Evolutionary conservation across 257 asterid species (phyloP).

Genomic region (Asclepias syriaca): DNA sequence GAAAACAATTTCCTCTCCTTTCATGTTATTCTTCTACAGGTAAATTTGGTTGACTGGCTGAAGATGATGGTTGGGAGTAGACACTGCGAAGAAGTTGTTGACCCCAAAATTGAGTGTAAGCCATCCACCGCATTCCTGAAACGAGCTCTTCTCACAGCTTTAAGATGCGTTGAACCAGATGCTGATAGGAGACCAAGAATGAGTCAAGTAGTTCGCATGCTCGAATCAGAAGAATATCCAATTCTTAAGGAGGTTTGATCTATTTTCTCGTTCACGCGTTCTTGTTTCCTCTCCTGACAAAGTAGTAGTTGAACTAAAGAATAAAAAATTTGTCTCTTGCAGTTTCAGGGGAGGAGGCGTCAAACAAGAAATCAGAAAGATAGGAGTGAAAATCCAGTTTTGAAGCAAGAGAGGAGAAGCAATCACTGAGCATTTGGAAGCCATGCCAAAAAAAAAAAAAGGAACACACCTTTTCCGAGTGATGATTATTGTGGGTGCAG

Average conservation of each 20-base stretch:
- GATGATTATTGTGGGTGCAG: not conserved
- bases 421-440: not conserved
- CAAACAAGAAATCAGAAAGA: slow-evolving; percentile 28
- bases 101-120: slow-evolving; percentile 49
- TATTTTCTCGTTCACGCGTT: not conserved
- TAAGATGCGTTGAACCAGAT: slow-evolving; percentile 79
- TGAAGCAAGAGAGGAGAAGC: slow-evolving; percentile 23
- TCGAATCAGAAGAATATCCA: slow-evolving; percentile 77
- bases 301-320: not conserved
- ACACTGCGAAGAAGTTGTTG: slow-evolving; percentile 63
- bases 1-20: not conserved
- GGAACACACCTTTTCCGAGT: not conserved
- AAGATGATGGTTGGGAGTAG: slow-evolving; percentile 79
- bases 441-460: not conserved
- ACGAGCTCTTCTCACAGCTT: slow-evolving; percentile 62
- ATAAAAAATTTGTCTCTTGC: slow-evolving; percentile 3
- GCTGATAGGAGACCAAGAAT: slow-evolving; percentile 74
- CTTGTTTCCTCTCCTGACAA: not conserved
- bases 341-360: slow-evolving; percentile 55
- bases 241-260: slow-evolving; percentile 53
- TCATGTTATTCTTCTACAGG: slow-evolving; percentile 30
- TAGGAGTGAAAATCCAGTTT: slow-evolving; percentile 22
- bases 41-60: slow-evolving; percentile 82
- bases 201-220: slow-evolving; percentile 88
- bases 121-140: slow-evolving; percentile 69